Evolutionary conservation across 1,284 basidiomycete species (phyloP).

Genomic region (Malassezia pachydermatis): DNA sequence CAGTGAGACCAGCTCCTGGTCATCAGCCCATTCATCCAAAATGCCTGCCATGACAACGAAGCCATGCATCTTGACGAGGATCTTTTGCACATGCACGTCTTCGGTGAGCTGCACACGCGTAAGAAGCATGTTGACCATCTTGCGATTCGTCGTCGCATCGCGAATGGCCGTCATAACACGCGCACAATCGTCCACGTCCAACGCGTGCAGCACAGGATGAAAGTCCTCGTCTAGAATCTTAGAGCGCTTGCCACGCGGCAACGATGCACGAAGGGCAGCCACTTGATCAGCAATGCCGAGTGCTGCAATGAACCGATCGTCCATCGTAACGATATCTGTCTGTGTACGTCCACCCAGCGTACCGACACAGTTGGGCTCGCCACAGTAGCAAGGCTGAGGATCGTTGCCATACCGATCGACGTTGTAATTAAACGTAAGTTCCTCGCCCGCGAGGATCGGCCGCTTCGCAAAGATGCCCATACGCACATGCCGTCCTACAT

Average conservation of each 20-base stretch:
- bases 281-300: constrained; percentile 88
- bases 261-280: constrained; percentile 65
- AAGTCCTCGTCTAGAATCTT: constrained; percentile 91
- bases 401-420: constrained; percentile 95
- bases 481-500: constrained; percentile 75
- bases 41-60: constrained; percentile 85
- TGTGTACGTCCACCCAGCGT: constrained; percentile 97
- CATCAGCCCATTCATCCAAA: constrained; percentile 65
- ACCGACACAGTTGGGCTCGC: constrained; percentile 89
- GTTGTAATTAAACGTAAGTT: constrained; percentile 98
- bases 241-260: constrained; percentile 77
- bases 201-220: constrained; percentile 59
- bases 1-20: constrained; percentile 64
- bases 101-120: constrained; percentile 80
- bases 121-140: constrained; percentile 72
- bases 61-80: constrained; percentile 84
- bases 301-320: constrained; percentile 90
- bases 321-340: constrained; percentile 84
- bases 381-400: constrained; percentile 88
- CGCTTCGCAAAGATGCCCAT: constrained; percentile 98
- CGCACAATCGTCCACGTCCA: constrained; percentile 67
- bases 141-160: constrained; percentile 69
- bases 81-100: constrained; percentile 66
- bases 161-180: constrained; percentile 84
- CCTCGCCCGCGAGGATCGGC: constrained; percentile 69